phyloP scores from a whole-genome alignment of 1,139 yeast genomes.

The Blastobotrys buckinghamii region DNA sequence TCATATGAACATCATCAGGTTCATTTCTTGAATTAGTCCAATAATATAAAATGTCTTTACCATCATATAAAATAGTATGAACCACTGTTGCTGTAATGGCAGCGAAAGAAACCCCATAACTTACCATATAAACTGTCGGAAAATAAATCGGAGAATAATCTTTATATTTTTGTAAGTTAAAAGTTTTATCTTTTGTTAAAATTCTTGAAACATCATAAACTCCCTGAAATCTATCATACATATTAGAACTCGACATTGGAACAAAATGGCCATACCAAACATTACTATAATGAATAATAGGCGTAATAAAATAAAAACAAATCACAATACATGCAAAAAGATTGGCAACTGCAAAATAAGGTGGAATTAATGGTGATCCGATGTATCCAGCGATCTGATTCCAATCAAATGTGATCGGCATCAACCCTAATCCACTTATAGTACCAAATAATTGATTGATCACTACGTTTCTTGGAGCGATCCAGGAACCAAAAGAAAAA shows the following conservation, averaged over 20 bases:
- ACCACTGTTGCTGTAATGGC: constrained; percentile 52
- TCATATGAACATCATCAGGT: constrained; percentile 55
- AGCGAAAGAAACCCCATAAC: constrained; percentile 62
- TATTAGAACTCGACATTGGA: constrained; percentile 42
- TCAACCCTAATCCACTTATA: constrained; percentile 52
- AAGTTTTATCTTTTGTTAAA: constrained; percentile 38
- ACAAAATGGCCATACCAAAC: constrained; percentile 47
- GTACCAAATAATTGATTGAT: constrained; percentile 61
- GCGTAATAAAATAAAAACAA: constrained; percentile 41
- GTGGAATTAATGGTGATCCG: constrained; percentile 64
- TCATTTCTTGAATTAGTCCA: constrained; percentile 38
- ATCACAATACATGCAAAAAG: constrained; percentile 43
- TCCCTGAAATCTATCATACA: constrained; percentile 43
- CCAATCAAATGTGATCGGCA: constrained; percentile 60
- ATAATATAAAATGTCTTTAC: constrained; percentile 45
- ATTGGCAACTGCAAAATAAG: constrained; percentile 52
- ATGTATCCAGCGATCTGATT: constrained; percentile 50
- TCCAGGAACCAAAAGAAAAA: constrained; percentile 54
- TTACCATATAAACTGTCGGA: constrained; percentile 56
- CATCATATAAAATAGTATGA: constrained; percentile 52
- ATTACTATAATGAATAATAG: constrained; percentile 47
- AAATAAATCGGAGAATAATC: constrained; percentile 56
- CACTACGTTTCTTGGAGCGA: constrained; percentile 46
- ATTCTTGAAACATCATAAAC: constrained; percentile 43
- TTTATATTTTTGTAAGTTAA: constrained; percentile 45